Evolutionary conservation across 2,329 filamentous ascomycete genomes (phyloP), one percentile per base, ranked within the genome.

Genomic region (Exophiala alcalophila): DNA sequence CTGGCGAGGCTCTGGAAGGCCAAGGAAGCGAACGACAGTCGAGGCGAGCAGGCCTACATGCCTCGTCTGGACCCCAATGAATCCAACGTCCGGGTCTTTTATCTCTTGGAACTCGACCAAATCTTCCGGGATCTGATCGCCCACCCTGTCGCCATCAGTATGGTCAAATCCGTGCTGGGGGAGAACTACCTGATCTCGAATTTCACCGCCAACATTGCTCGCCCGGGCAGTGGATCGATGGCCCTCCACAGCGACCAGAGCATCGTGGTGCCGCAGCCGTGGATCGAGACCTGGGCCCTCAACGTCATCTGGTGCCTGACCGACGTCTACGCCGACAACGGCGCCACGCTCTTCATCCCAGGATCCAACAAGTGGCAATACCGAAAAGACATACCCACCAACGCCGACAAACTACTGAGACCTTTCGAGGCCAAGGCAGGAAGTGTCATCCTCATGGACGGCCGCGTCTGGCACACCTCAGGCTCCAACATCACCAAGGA

Each of bases 151-250:
- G 57, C 53, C 12, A 35, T 61, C 8, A 48, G 56, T 15, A 55
- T 61, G 55, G 58, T 61, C 15, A 50, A 58, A 35, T 52, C 50
- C 1, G 50, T 61, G 2, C 53, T 65, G 0, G 60, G 59, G 3
- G 54, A 59, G 4, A 49, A 54, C 7, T 60, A 62, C 51, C 46
- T 64, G 7, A 58, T 65, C 40, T 58, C 52, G 14, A 64, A 65
- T 47, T 65, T 65, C 47, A 63, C 61, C 4, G 59, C 60, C 31
- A 64, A 64, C 42, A 64, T 65, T 30, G 61, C 61, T 8, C 55
- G 60, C 0, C 62, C 63, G 0, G 63, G 63, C 1, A 53, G 57
- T 10, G 30, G 52, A 41, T 56, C 50, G 8, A 61, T 62, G 62
- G 57, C 53, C 1, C 49, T 65, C 19, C 62, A 64, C 47, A 62